A percentile compares a stretch with the other conserved stretches of the same genome.
phyloP scores from a whole-genome alignment of 768 basidiomycete genomes.

The Hortiboletus flavorubellus region DNA sequence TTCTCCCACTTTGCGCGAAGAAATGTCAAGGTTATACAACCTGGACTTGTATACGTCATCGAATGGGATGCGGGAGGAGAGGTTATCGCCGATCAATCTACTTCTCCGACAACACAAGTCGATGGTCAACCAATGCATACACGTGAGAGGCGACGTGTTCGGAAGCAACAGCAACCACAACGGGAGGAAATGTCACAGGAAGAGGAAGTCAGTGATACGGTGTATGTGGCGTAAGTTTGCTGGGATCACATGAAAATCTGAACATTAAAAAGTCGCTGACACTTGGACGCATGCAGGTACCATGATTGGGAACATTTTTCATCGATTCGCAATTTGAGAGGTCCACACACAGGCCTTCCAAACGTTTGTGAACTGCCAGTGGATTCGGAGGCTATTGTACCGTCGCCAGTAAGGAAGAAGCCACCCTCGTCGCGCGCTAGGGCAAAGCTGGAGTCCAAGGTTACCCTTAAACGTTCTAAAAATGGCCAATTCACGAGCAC shows the following conservation, averaged over 20 bases:
- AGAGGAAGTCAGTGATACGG: slow-evolving; percentile 37
- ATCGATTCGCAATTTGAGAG: slow-evolving; percentile 82
- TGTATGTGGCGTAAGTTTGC: slow-evolving; percentile 80
- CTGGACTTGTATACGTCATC: slow-evolving; percentile 87
- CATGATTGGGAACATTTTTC: slow-evolving; percentile 96
- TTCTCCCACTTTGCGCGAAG: slow-evolving; percentile 78
- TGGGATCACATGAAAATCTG: slow-evolving; percentile 4
- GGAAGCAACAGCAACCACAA: slow-evolving; percentile 40
- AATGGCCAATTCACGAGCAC: slow-evolving; percentile 23
- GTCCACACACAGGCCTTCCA: slow-evolving; percentile 78
- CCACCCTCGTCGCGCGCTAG: slow-evolving; percentile 31
- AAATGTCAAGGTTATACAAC: slow-evolving; percentile 90
- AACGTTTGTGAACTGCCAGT: slow-evolving; percentile 50
- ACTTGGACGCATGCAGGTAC: slow-evolving; percentile 47
- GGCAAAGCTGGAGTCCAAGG: slow-evolving; percentile 23
- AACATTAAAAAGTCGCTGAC: slow-evolving; percentile 9
- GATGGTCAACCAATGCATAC: slow-evolving; percentile 29
- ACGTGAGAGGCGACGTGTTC: slow-evolving; percentile 43
- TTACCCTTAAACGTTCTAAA: slow-evolving; percentile 14
- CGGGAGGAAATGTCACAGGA: slow-evolving; percentile 19
- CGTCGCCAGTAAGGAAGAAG: slow-evolving; percentile 36
- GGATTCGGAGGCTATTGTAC: slow-evolving; percentile 27
- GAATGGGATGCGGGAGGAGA: slow-evolving; percentile 70
- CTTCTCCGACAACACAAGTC: slow-evolving; percentile 27
- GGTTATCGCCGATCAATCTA: slow-evolving; percentile 25